Conservation (phyloP, 176 grass and related monocot genomes). For the Rhynchospora pubera region DNA sequence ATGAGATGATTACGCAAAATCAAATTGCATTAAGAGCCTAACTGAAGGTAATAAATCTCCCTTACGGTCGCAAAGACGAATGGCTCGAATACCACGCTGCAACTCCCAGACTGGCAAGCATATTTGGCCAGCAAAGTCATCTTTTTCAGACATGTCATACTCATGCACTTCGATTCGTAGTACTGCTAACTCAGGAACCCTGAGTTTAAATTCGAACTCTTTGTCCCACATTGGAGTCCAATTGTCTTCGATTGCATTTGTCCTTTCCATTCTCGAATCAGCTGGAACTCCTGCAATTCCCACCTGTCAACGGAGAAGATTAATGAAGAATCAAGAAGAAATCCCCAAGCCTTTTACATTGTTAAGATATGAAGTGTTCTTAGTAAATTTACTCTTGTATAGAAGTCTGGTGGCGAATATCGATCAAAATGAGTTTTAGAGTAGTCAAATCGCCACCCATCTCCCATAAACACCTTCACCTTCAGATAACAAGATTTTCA, state of each 20-base stretch:
- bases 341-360: background rate
- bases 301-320: conserved; percentile 30
- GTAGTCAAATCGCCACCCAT: conserved; percentile 82
- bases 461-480: conserved; percentile 79
- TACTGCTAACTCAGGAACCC: conserved; percentile 62
- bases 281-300: conserved; percentile 49
- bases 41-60: conserved; percentile 46
- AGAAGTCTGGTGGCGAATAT: conserved; percentile 84
- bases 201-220: conserved; percentile 44
- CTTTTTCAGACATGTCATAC: conserved; percentile 52
- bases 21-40: conserved; percentile 71
- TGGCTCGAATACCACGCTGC: conserved; percentile 38
- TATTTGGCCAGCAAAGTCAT: conserved; percentile 69
- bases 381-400: conserved; percentile 39
- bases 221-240: conserved; percentile 82
- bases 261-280: conserved; percentile 59
- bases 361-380: background rate
- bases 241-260: conserved; percentile 34
- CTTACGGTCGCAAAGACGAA: conserved; percentile 35
- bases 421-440: conserved; percentile 52
- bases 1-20: conserved; percentile 26
- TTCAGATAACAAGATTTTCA: conserved; percentile 27
- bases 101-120: conserved; percentile 81
- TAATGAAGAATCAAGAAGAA: background rate
- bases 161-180: conserved; percentile 80